Evolutionary conservation across 768 basidiomycete genomes (phyloP), one percentile per base, ranked within the genome.

Genomic region (Flagelloscypha sp.): DNA sequence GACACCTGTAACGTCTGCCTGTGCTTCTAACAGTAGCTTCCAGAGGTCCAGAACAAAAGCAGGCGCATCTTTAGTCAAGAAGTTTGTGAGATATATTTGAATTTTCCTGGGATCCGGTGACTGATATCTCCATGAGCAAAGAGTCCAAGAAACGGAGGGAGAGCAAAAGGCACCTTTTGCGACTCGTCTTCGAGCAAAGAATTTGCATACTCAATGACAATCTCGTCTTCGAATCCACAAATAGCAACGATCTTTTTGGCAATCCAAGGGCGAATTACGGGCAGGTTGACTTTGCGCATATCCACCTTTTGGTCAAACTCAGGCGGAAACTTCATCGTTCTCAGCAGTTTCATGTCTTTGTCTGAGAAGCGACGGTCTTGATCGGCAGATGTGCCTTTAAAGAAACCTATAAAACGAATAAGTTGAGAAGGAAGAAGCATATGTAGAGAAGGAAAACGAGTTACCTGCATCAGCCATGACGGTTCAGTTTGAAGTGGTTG

Each of bases 191-290:
- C 95, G 5, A 99, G 63, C 13, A 98, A 68, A 12, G 89, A 89
- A 78, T 90, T 88, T 12, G 90, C 89, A 52, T 95, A 98, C 53
- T 97, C 94, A 19, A 97, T 79, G 27, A 98, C 82, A 27, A 99
- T 81, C 54, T 99, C 95, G 57, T 99, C 95, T 50, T 99, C 95
- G 24, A 98, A 78, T 2, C 93, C 89, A 27, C 92, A 76, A 15
- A 95, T 71, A 39, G 92, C 86, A 3, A 84, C 74, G 38, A 95
- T 82, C 58, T 87, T 85, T 68, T 89, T 90, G 10, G 87, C 84
- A 41, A 97, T 80, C 95, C 95, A 99, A 3, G 90, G 88, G 40
- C 86, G 70, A 52, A 99, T 85, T 47, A 98, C 90, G 12, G 73
- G 66, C 42, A 97, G 49, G 56, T 97, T 95, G 42, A 98, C 90